Conservation (phyloP, 2,329 filamentous ascomycete genomes). For the Elsinoe necatrix region DNA sequence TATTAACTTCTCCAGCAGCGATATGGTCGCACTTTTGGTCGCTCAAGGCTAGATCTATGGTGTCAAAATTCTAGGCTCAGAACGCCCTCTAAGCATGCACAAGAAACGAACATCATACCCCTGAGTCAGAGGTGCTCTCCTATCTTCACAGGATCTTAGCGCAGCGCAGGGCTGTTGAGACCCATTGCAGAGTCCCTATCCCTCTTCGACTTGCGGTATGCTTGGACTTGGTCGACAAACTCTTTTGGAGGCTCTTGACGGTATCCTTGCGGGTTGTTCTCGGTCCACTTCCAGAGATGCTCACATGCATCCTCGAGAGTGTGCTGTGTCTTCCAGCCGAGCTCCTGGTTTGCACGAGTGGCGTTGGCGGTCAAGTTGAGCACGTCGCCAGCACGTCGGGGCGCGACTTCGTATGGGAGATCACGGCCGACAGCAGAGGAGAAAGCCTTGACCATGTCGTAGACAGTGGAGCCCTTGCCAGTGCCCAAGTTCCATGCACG, state of each 20-base stretch:
- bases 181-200: conserved; percentile 12
- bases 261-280: conserved; percentile 95
- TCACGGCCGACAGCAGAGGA: conserved; percentile 75
- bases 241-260: conserved; percentile 80
- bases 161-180: conserved; percentile 10
- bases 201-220: conserved; percentile 20
- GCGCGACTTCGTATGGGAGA: conserved; percentile 77
- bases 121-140: background rate
- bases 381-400: conserved; percentile 78
- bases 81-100: conserved; percentile 9
- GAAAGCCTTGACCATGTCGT: conserved; percentile 96
- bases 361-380: conserved; percentile 92
- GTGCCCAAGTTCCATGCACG: conserved; percentile 96
- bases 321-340: conserved; percentile 84
- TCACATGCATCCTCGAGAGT: conserved; percentile 88
- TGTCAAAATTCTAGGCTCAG: background rate
- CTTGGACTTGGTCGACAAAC: conserved; percentile 52
- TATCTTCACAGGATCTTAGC: background rate
- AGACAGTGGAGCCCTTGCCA: conserved; percentile 88
- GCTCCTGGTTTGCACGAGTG: conserved; percentile 73
- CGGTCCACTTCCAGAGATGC: conserved; percentile 93
- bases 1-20: background rate
- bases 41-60: background rate
- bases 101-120: conserved; percentile 5
- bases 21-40: background rate